phyloP scores from a whole-genome alignment of 1,139 yeast species.

The Taiozyma sp. region DNA sequence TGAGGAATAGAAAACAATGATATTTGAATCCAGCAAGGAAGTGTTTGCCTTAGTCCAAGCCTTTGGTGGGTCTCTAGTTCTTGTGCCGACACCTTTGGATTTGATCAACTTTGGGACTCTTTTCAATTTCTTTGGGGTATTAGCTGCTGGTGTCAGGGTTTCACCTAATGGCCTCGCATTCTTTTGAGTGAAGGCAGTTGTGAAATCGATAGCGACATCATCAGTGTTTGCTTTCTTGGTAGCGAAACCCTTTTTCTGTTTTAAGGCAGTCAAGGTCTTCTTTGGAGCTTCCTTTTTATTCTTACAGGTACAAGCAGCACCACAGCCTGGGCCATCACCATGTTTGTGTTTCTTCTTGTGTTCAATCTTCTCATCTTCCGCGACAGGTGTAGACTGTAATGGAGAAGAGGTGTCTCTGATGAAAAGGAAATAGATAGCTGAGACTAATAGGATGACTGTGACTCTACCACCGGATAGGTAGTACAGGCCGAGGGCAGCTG shows the following conservation, averaged over 20 bases:
- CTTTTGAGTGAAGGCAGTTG: slow-evolving; percentile 26
- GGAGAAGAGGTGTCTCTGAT: slow-evolving; percentile 8
- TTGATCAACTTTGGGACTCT: slow-evolving; percentile 24
- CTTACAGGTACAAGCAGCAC: slow-evolving; percentile 25
- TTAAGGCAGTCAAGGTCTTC: slow-evolving; percentile 20
- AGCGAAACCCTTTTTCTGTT: slow-evolving; percentile 19
- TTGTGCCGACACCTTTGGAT: slow-evolving; percentile 17
- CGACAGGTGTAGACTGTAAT: not conserved
- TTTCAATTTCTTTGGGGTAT: slow-evolving; percentile 19
- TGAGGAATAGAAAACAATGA: slow-evolving; percentile 74
- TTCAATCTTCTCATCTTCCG: slow-evolving; percentile 3
- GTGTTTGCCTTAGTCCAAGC: slow-evolving; percentile 28
- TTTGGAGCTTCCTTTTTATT: slow-evolving; percentile 16
- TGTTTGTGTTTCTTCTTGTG: slow-evolving; percentile 15
- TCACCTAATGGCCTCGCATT: slow-evolving; percentile 3
- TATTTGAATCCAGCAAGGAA: slow-evolving; percentile 27
- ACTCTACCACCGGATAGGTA: slow-evolving; percentile 30
- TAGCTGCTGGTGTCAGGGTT: slow-evolving; percentile 2
- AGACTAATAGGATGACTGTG: slow-evolving; percentile 25
- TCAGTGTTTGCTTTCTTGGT: slow-evolving; percentile 4
- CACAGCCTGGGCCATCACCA: slow-evolving; percentile 27
- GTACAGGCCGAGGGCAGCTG: slow-evolving; percentile 7
- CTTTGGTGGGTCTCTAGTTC: slow-evolving; percentile 10
- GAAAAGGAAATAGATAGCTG: slow-evolving; percentile 25
- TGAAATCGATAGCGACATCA: slow-evolving; percentile 37